A percentile compares a stretch with the other conserved stretches of the same genome.
phyloP scores from a whole-genome alignment of 2,329 filamentous ascomycete species.

The Hymenotorrendiella dingleyae region DNA sequence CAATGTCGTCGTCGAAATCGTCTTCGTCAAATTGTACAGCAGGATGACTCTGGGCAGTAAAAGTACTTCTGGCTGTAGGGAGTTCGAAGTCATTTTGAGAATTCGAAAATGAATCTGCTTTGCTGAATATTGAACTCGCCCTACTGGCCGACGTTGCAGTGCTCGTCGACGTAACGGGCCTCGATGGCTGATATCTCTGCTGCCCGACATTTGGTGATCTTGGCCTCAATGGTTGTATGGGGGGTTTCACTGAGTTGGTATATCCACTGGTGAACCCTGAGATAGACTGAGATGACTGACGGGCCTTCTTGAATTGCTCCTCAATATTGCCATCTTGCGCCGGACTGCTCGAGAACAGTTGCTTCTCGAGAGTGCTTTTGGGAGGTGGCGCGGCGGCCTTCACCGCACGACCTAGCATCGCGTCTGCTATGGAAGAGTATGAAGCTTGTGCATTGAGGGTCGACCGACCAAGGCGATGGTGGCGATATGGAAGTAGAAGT shows the following conservation, averaged over 20 bases:
- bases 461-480: too few relatives aligned
- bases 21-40: constrained; percentile 63
- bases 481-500: constrained; percentile 15
- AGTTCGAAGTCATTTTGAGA: too few relatives aligned
- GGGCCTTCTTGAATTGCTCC: constrained; percentile 43
- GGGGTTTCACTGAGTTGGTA: constrained; percentile 12
- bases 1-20: constrained; percentile 79
- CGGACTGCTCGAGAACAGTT: constrained; percentile 53
- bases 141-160: constrained; percentile 16
- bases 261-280: constrained; percentile 33
- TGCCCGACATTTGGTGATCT: constrained; percentile 24
- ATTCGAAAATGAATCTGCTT: constrained; percentile 44
- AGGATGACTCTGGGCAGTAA: constrained; percentile 29
- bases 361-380: constrained; percentile 36
- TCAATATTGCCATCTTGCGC: constrained; percentile 41
- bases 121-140: constrained; percentile 38
- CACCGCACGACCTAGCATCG: constrained; percentile 31
- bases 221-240: constrained; percentile 13
- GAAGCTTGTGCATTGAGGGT: constrained; percentile 17
- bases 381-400: constrained; percentile 17
- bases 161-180: constrained; percentile 8
- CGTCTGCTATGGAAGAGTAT: constrained; percentile 29
- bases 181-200: constrained; percentile 8
- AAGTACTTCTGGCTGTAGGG: too few relatives aligned
- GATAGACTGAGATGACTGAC: constrained; percentile 32